Percentiles rank a stretch among this genome's conserved stretches.
phyloP scores from a whole-genome alignment of 2,329 filamentous ascomycete genomes.

The Bipolaris zeicola region DNA sequence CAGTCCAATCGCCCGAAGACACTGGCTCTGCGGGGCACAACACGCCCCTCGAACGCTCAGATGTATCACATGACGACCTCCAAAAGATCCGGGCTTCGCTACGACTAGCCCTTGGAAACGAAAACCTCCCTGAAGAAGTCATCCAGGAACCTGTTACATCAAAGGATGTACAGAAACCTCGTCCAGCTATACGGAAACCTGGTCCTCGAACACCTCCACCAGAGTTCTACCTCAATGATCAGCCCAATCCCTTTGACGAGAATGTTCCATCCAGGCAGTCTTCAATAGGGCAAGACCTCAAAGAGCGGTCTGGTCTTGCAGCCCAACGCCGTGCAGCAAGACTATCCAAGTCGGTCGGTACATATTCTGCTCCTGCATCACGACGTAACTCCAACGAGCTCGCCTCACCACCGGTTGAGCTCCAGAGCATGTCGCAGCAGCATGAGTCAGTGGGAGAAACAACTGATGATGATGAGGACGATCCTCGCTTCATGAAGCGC shows the following conservation, averaged over 20 bases:
- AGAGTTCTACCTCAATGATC: constrained; percentile 41
- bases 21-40: constrained; percentile 36
- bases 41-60: constrained; percentile 37
- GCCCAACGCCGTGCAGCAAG: constrained; percentile 44
- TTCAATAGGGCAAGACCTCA: constrained; percentile 25
- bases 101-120: constrained; percentile 41
- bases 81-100: constrained; percentile 43
- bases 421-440: constrained; percentile 19
- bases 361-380: constrained; percentile 43
- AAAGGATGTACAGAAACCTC: constrained; percentile 41
- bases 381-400: constrained; percentile 44
- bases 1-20: constrained; percentile 30
- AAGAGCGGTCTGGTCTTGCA: constrained; percentile 42
- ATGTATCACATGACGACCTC: constrained; percentile 44
- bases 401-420: constrained; percentile 29
- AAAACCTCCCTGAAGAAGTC: constrained; percentile 27
- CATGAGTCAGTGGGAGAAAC: constrained; percentile 29
- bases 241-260: constrained; percentile 44
- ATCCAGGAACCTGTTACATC: constrained; percentile 18
- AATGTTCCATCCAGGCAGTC: constrained; percentile 13
- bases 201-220: constrained; percentile 38
- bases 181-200: constrained; percentile 45
- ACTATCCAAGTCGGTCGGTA: constrained; percentile 44
- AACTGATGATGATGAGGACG: constrained; percentile 36
- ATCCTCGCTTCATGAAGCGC: constrained; percentile 47